A percentile compares a stretch with the other conserved stretches of the same genome.
phyloP scores from a whole-genome alignment of 2,329 filamentous ascomycete species.

The Neospermospora avenae region DNA sequence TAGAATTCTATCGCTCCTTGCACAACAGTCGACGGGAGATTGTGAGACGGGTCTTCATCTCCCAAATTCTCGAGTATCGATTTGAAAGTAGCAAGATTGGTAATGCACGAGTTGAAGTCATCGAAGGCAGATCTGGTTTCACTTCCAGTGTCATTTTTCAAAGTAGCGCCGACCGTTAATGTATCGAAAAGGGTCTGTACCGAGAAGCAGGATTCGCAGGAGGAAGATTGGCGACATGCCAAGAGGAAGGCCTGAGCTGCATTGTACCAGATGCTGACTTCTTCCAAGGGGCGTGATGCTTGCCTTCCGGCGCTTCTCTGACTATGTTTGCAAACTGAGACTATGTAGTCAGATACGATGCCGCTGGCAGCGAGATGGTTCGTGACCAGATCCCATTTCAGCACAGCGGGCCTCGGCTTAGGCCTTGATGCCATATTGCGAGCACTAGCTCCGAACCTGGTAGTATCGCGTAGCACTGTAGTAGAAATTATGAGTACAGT shows the following conservation, averaged over 20 bases:
- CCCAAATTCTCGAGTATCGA: background rate
- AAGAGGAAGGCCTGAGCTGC: background rate
- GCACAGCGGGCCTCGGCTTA: background rate
- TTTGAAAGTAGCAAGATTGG: background rate
- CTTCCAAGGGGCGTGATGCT: background rate
- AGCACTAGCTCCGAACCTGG: background rate
- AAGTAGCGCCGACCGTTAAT: background rate
- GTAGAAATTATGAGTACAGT: too few species aligned
- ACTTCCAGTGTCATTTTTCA: background rate
- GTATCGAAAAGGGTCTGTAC: background rate
- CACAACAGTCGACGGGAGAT: background rate
- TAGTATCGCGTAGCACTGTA: background rate
- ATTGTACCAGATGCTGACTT: background rate
- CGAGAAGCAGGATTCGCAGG: background rate
- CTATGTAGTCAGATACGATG: background rate
- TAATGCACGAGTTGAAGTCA: background rate
- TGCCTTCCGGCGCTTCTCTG: background rate
- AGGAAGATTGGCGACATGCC: background rate
- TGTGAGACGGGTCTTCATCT: background rate
- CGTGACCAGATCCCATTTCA: background rate
- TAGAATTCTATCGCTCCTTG: background rate
- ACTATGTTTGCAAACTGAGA: background rate
- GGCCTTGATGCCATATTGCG: background rate
- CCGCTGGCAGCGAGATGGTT: background rate
- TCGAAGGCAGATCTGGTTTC: background rate